Evolutionary conservation across 768 basidiomycete genomes (phyloP).

Genomic region (Mycena pura): DNA sequence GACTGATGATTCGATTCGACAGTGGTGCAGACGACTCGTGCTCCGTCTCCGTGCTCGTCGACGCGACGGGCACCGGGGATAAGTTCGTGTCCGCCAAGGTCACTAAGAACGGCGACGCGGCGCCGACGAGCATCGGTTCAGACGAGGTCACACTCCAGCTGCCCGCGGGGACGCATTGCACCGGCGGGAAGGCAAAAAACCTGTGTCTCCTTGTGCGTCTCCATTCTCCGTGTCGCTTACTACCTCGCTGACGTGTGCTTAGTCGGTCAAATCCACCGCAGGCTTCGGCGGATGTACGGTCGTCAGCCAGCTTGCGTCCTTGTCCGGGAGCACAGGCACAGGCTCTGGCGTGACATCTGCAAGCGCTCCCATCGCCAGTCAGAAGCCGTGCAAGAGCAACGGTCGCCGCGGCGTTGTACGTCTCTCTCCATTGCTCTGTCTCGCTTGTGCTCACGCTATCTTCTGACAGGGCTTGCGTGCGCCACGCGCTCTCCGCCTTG

Average conservation of each 20-base stretch:
- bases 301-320: conserved; percentile 4
- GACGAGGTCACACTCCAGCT: conserved; percentile 32
- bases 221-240: not conserved
- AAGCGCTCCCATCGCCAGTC: not conserved
- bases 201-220: conserved; percentile 36
- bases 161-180: conserved; percentile 40
- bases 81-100: conserved; percentile 16
- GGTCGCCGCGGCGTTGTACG: conserved; percentile 4
- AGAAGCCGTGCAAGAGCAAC: conserved; percentile 13
- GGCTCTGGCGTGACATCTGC: not conserved
- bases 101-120: conserved; percentile 17
- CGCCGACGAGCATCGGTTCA: conserved; percentile 16
- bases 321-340: not conserved
- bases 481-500: conserved; percentile 2
- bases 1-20: too few relatives aligned
- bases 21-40: conserved; percentile 24
- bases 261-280: conserved; percentile 24
- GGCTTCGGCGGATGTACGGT: conserved; percentile 22
- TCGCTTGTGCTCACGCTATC: not conserved
- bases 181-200: conserved; percentile 35
- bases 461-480: conserved; percentile 11
- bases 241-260: not conserved
- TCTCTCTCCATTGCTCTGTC: not conserved
- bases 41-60: conserved; percentile 10
- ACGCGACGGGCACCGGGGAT: conserved; percentile 17